These are phyloP conservation scores for Adansonia digitata DNA, from an alignment of 345 rosid species.

Conservation along the genomic window DNA sequence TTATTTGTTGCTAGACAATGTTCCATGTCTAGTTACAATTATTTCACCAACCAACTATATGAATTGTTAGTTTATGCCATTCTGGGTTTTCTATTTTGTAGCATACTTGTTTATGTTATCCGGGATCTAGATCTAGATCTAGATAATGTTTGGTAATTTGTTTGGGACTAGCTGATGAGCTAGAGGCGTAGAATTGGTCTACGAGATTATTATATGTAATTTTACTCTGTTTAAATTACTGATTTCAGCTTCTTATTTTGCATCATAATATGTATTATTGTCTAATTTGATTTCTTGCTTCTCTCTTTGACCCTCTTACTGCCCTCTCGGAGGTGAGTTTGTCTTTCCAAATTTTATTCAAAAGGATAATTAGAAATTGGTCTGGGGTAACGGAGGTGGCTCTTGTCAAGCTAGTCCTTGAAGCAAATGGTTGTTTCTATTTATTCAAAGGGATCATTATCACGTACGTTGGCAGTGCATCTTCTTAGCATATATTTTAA, in stretches of 20 bases:
- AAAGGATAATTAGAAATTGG: too few relatives aligned
- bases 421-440: too few relatives aligned
- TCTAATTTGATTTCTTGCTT: background rate
- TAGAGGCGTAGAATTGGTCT: background rate
- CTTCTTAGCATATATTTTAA: too few relatives aligned
- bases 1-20: constrained; percentile 16
- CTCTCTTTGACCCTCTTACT: too few relatives aligned
- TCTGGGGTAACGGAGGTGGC: too few relatives aligned
- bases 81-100: constrained; percentile 19
- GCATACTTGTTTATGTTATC: constrained; percentile 16
- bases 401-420: too few relatives aligned
- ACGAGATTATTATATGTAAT: background rate
- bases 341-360: too few relatives aligned
- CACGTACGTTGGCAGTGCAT: too few relatives aligned
- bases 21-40: constrained; percentile 5
- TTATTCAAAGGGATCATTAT: too few relatives aligned
- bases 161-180: constrained; percentile 6
- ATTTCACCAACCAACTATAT: constrained; percentile 11
- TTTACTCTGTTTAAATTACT: too few relatives aligned
- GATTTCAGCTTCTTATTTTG: constrained; percentile 1
- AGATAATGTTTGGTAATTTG: constrained; percentile 2
- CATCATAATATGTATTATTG: background rate
- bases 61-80: constrained; percentile 17
- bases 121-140: background rate
- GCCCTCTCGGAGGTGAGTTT: too few relatives aligned